These are phyloP conservation scores for Cadophora malorum DNA, from an alignment of 2,329 filamentous ascomycete genomes.

Conservation along the genomic window DNA sequence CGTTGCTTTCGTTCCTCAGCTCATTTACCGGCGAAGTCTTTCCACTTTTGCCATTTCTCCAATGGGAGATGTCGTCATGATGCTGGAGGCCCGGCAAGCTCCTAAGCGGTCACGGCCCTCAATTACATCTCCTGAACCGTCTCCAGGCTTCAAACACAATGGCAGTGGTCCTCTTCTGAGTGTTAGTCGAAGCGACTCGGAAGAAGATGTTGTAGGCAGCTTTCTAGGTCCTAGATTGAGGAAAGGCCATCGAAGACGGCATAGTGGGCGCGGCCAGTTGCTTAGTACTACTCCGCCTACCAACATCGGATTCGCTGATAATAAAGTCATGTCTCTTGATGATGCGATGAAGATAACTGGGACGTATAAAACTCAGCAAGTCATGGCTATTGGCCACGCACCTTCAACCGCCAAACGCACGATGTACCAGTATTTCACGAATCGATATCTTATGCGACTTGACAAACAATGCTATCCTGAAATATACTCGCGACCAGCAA, in stretches of 20 bases:
- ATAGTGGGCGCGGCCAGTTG: conserved; percentile 51
- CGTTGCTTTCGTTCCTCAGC: conserved; percentile 66
- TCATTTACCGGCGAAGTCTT: conserved; percentile 66
- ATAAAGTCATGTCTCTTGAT: conserved; percentile 58
- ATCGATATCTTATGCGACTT: conserved; percentile 62
- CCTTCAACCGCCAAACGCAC: conserved; percentile 58
- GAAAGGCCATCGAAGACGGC: conserved; percentile 50
- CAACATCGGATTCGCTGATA: conserved; percentile 47
- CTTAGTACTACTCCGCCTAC: conserved; percentile 62
- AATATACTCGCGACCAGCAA: conserved; percentile 21
- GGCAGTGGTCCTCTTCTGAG: conserved; percentile 58
- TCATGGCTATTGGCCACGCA: conserved; percentile 66
- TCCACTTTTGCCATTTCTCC: conserved; percentile 67
- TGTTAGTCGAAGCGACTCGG: conserved; percentile 67
- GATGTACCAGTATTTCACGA: conserved; percentile 62
- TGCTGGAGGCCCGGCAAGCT: conserved; percentile 63
- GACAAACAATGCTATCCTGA: conserved; percentile 28
- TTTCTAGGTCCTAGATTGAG: conserved; percentile 60
- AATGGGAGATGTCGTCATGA: conserved; percentile 64
- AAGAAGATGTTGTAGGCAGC: conserved; percentile 67
- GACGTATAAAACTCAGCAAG: conserved; percentile 63
- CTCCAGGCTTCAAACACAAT: conserved; percentile 47
- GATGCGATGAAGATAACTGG: conserved; percentile 64
- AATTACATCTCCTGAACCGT: conserved; percentile 40
- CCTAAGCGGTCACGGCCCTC: conserved; percentile 51